Evolutionary conservation across 352 stramenopile species (phyloP).

Genomic region (Phytophthora brassicae): DNA sequence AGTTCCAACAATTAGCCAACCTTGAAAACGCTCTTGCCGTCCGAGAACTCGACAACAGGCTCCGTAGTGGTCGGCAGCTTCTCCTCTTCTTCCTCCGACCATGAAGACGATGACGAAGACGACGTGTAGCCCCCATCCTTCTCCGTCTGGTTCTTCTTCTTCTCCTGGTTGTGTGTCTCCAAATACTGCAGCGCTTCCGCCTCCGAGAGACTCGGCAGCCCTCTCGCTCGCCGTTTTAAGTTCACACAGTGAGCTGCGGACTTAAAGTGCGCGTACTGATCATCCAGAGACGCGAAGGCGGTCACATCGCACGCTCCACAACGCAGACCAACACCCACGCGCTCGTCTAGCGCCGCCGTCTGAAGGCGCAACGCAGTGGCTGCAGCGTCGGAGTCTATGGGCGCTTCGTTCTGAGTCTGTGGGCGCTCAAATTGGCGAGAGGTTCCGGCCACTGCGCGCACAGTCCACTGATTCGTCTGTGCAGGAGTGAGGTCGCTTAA

Average conservation of each 20-base stretch:
- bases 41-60: conserved; percentile 79
- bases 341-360: conserved; percentile 35
- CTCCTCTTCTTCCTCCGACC: conserved; percentile 50
- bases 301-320: conserved; percentile 75
- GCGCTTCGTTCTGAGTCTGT: not conserved
- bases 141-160: conserved; percentile 26
- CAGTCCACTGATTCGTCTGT: conserved; percentile 53
- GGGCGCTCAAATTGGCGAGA: conserved; percentile 47
- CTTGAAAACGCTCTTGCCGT: conserved; percentile 77
- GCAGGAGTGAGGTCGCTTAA: conserved; percentile 55
- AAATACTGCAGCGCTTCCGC: conserved; percentile 39
- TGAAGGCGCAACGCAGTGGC: conserved; percentile 36
- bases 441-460: conserved; percentile 62
- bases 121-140: conserved; percentile 23
- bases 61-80: conserved; percentile 51
- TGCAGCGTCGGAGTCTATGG: conserved; percentile 11
- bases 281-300: conserved; percentile 71
- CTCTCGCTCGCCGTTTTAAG: conserved; percentile 73
- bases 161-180: conserved; percentile 24
- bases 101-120: conserved; percentile 46
- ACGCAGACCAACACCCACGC: conserved; percentile 48
- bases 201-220: conserved; percentile 42
- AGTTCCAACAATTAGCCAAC: too few relatives aligned
- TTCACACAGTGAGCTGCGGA: conserved; percentile 80
- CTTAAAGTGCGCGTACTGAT: conserved; percentile 87